Evolutionary conservation across 2,329 filamentous ascomycete genomes (phyloP), one percentile per base, ranked within the genome.

Genomic region (Aureobasidium sp.): DNA sequence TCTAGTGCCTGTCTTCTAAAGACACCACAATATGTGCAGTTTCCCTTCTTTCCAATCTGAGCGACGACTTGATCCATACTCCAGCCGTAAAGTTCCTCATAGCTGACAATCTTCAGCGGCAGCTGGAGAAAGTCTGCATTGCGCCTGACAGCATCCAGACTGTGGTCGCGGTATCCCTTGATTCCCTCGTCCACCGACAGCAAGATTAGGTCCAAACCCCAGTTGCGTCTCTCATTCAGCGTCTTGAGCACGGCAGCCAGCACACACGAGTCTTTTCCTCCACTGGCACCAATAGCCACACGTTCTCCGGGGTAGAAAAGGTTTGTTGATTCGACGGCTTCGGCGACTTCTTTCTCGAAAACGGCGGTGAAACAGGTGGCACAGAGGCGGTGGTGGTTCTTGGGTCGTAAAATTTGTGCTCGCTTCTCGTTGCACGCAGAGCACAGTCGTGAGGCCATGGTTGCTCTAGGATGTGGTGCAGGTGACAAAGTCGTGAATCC

Each of bases 21-120:
- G 20, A 99, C 94, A 15, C 94, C 94, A 71, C 94, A 99, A 71
- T 99, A 99, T 34, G 95, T 99, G 81, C 94, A 99, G 75, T 99
- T 99, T 34, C 93, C 92, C 75, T 97, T 97, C 78, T 97, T 97
- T 15, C 94, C 94, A 56, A 99, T 89, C 52, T 93, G 90, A 70
- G 92, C 89, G 4, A 99, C 95, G 11, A 99, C 94, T 71, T 97
- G 91, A 71, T 99, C 94, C 94, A 99, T 99, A 0, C 92, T 97
- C 94, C 94, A 99, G 9, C 93, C 94, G 73, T 99, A 99, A 11
- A 99, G 80, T 70, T 97, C 89, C 60, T 87, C 88, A 70, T 99
- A 99, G 55, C 93, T 91, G 55, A 99, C 85, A 62, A 99, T 96
- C 68, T 91, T 90, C 53, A 99, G 78, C 0, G 89, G 86, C 88